Base-by-base conservation (phyloP, 1,284 basidiomycete genomes). In the Marasmius oreades region DNA sequence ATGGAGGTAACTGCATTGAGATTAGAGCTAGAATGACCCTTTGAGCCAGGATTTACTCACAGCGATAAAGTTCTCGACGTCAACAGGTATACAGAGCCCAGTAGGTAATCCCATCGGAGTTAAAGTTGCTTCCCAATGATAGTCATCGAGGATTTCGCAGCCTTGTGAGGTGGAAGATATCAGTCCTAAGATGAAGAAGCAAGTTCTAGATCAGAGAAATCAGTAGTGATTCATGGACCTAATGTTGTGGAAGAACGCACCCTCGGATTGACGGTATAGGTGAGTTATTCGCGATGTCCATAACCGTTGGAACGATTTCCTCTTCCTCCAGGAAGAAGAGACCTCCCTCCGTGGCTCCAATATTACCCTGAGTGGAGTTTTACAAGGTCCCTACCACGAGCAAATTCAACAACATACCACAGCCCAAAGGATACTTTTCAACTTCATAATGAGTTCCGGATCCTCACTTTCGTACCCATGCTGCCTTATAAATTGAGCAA, bases 381-480 rank as follows among this genome's bases (percentile, higher is more conserved):
- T 39, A 56, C 26, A 55, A n/a, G 57, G 11, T 43, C 55, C 33
- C 18, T 11, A 33, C 55, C 39, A 52, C 52, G 31, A 56, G 43
- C 26, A 43, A 55, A 20, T 12, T 23, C 45, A 2, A 47, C 20
- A 16, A 79, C 92, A 65, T 68, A 96, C 95, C 57, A 99, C 88
- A 1, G 94, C 93, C 97, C 97, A 99, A 0, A 99, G 76, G 10
- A 95, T 91, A 67, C 94, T 97, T 73, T 99, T 99, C 55, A 99
- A 73, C 70, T 92, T 93, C 65, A 87, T 77, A 57, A 98, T 88
- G 28, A 97, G 77, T 46, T 92, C 90, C 20, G 82, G 72, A 68
- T 99, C 95, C 55, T 88, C 84, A 48, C 82, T 84, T 70, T 98
- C 95, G 58, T 89, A 77, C 16, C 88, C 91, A 70, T 99, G 93